Conservation (phyloP, 2,329 filamentous ascomycete genomes). For the Blastomyces percursus region DNA sequence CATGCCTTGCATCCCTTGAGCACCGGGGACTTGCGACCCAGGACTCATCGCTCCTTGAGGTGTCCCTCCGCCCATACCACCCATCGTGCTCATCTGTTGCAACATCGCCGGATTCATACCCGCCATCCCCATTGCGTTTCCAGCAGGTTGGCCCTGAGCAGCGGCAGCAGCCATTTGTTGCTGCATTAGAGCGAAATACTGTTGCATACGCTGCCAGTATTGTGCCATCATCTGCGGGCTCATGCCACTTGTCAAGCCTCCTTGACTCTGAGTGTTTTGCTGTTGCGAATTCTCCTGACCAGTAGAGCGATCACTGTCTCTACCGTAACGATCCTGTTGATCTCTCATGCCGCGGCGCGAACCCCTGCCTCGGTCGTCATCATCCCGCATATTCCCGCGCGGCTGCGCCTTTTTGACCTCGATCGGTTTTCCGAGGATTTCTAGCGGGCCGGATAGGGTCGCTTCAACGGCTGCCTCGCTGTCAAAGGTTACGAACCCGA, state of each 20-base stretch:
- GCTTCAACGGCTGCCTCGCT: slow-evolving; percentile 89
- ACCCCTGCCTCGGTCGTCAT: slow-evolving; percentile 56
- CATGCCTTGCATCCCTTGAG: slow-evolving; percentile 45
- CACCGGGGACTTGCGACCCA: slow-evolving; percentile 37
- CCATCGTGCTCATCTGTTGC: slow-evolving; percentile 59
- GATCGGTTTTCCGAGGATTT: slow-evolving; percentile 91
- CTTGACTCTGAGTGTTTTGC: slow-evolving; percentile 34
- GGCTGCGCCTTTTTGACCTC: slow-evolving; percentile 98
- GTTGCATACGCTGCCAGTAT: slow-evolving; percentile 97
- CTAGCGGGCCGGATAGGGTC: slow-evolving; percentile 70
- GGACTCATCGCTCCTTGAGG: slow-evolving; percentile 28
- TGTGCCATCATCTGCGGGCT: slow-evolving; percentile 96
- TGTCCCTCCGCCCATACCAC: slow-evolving; percentile 42
- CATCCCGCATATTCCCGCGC: slow-evolving; percentile 83
- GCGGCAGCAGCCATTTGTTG: slow-evolving; percentile 61
- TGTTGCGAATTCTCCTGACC: slow-evolving; percentile 32
- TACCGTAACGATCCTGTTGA: slow-evolving; percentile 30
- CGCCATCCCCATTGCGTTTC: slow-evolving; percentile 46
- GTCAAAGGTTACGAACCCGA: slow-evolving; percentile 97
- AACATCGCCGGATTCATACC: slow-evolving; percentile 65
- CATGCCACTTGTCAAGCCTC: slow-evolving; percentile 51
- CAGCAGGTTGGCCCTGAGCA: slow-evolving; percentile 33
- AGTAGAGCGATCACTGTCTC: slow-evolving; percentile 29
- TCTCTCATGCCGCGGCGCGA: slow-evolving; percentile 38
- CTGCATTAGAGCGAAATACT: slow-evolving; percentile 92